Base-by-base conservation (phyloP, 225 moss, liverwort and hornwort species). In the Ulota crispa region DNA sequence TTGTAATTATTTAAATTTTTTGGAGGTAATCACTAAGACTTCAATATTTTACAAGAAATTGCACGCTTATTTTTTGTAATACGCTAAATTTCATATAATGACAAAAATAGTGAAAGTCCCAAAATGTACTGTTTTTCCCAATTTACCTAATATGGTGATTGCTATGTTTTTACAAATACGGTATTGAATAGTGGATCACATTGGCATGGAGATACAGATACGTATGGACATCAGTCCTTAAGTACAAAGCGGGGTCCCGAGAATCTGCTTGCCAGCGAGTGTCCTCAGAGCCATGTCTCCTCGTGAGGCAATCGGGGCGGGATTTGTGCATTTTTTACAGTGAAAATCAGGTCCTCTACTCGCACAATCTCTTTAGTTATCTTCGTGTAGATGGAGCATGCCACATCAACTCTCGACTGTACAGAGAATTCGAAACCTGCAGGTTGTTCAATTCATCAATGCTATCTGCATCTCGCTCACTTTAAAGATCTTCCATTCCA, bases 251-350 rank as follows among this genome's bases (percentile, higher is more conserved):
- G n/a, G n/a, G n/a, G n/a, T n/a, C n/a, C n/a, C n/a, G n/a, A 18
- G 72, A 50, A 63, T 30, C 53, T 37, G 41, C 73, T 23, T 6
- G 54, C 30, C 52, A 39, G 28, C 43, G 81, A 52, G 30, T 78
- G 77, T 53, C 70, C 54, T 37, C 8, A 54, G 10, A 31, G 54
- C 21, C 34, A 36, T 55, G 21, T 43, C 6, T 73, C 59, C 47
- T 56, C 41, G 43, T 73, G 78, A 83, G 45, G 42, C 78, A 57
- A 80, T 84, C 68, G 30, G 3, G 5, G 61, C 37, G 10, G 30
- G 74, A 81, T 80, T 81, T 63, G 57, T 20, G 56, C 26, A 61
- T 47, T 68, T 42, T 56, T 72, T 78, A 10, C 7, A 26, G 50
- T 39, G 41, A 7, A 62, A 28, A 31, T 34, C 28, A 62, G 45